These are phyloP conservation scores for Lasiosphaeria ovina DNA, from an alignment of 495 filamentous ascomycete genomes.

Conservation along the genomic window DNA sequence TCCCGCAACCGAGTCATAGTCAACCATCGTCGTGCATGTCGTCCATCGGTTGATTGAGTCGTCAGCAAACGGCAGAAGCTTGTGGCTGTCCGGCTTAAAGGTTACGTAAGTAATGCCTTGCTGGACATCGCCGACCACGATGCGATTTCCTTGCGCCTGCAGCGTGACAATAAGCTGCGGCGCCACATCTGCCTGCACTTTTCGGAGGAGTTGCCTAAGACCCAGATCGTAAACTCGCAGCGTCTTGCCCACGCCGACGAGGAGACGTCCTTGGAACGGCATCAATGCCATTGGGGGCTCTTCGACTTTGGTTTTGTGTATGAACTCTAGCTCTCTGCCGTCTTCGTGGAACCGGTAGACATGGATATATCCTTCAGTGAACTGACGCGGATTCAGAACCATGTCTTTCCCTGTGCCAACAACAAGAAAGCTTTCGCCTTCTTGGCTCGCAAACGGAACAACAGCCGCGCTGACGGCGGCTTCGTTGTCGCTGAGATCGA, in stretches of 20 bases:
- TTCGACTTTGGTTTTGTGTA: constrained; percentile 91
- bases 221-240: constrained; percentile 89
- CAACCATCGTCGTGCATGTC: constrained; percentile 84
- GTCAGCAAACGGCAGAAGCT: constrained; percentile 86
- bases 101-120: constrained; percentile 89
- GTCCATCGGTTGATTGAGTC: constrained; percentile 88
- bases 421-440: constrained; percentile 84
- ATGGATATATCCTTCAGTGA: constrained; percentile 78
- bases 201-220: constrained; percentile 84
- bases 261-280: constrained; percentile 85
- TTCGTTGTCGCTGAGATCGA: constrained; percentile 87
- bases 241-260: constrained; percentile 78
- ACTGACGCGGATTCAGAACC: constrained; percentile 69
- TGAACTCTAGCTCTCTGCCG: constrained; percentile 83
- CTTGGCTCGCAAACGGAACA: constrained; percentile 81
- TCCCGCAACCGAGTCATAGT: constrained; percentile 93
- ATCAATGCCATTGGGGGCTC: constrained; percentile 85
- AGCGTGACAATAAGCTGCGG: constrained; percentile 82
- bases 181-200: constrained; percentile 76
- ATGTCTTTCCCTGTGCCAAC: constrained; percentile 94
- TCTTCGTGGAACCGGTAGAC: constrained; percentile 89
- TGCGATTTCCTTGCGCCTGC: constrained; percentile 87
- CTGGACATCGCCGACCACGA: constrained; percentile 87
- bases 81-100: constrained; percentile 89
- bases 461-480: constrained; percentile 82